Conservation (phyloP, 2,329 filamentous ascomycete genomes). For the Beauveria australis region DNA sequence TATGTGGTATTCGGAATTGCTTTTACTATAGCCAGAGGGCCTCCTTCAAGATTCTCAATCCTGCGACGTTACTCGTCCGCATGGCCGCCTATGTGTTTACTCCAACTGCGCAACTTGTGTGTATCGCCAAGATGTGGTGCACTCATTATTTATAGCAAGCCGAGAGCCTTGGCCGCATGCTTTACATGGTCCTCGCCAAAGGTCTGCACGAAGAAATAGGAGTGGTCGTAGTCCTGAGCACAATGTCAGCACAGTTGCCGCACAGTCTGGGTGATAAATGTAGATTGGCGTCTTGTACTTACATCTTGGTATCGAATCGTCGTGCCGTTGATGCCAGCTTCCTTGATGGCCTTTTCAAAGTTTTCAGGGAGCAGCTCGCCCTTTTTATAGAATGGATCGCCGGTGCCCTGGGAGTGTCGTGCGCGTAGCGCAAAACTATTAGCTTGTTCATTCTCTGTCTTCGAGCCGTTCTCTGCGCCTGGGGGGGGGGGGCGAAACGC, state of each 20-base stretch:
- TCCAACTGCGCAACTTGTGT: not conserved
- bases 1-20: not conserved
- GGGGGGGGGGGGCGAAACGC: not conserved
- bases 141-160: slow-evolving; percentile 18
- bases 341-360: slow-evolving; percentile 70
- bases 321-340: slow-evolving; percentile 64
- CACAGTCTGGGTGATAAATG: not conserved
- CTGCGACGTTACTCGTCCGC: not conserved
- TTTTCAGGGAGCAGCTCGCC: slow-evolving; percentile 91
- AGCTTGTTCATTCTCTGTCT: not conserved
- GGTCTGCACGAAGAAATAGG: slow-evolving; percentile 90
- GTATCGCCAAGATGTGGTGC: not conserved
- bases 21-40: not conserved
- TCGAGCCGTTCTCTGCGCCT: too few species aligned
- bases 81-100: not conserved
- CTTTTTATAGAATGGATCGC: slow-evolving; percentile 94
- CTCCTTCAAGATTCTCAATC: not conserved
- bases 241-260: not conserved
- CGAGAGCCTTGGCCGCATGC: slow-evolving; percentile 79
- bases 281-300: slow-evolving; percentile 19
- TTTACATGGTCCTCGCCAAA: slow-evolving; percentile 88
- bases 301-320: slow-evolving; percentile 75
- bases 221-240: slow-evolving; percentile 79
- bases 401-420: slow-evolving; percentile 57
- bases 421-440: not conserved